Conservation (phyloP, 2,329 filamentous ascomycete species). For the Taxawa tesnikishii region DNA sequence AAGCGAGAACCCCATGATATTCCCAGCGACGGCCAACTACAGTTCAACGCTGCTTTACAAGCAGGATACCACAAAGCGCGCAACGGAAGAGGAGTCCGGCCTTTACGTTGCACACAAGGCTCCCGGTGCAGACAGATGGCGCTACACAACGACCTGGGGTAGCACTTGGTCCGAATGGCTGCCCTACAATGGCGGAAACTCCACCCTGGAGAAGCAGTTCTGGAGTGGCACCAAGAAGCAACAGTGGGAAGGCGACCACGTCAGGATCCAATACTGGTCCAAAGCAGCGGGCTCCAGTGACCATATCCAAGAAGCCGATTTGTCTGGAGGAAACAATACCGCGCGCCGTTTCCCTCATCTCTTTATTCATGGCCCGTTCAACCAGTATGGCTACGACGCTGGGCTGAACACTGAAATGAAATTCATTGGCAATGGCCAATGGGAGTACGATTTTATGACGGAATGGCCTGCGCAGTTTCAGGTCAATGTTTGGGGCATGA, state of each 20-base stretch:
- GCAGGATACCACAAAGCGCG: conserved; percentile 14
- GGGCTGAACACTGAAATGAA: conserved; percentile 42
- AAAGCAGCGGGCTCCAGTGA: conserved; percentile 45
- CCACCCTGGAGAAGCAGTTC: conserved; percentile 31
- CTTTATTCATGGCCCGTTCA: conserved; percentile 50
- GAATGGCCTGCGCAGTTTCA: conserved; percentile 53
- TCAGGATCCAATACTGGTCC: conserved; percentile 53
- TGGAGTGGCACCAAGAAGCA: conserved; percentile 49
- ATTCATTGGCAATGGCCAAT: conserved; percentile 35
- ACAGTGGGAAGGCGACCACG: conserved; percentile 48
- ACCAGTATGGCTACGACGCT: conserved; percentile 51
- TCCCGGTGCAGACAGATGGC: conserved; percentile 48
- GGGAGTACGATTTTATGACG: conserved; percentile 48
- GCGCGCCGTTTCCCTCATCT: conserved; percentile 48
- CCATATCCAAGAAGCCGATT: conserved; percentile 49
- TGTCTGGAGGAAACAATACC: conserved; percentile 23
- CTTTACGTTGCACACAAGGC: conserved; percentile 46
- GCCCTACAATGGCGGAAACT: conserved; percentile 40
- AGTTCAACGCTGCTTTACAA: conserved; percentile 39
- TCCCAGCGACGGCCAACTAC: conserved; percentile 45
- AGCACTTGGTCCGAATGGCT: conserved; percentile 47
- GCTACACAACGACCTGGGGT: conserved; percentile 51
- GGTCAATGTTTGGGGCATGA: conserved; percentile 56
- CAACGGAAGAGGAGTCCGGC: conserved; percentile 8
- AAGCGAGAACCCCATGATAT: conserved; percentile 46